phyloP scores from a whole-genome alignment of 441 rosid species.

The Populus tomentosa region DNA sequence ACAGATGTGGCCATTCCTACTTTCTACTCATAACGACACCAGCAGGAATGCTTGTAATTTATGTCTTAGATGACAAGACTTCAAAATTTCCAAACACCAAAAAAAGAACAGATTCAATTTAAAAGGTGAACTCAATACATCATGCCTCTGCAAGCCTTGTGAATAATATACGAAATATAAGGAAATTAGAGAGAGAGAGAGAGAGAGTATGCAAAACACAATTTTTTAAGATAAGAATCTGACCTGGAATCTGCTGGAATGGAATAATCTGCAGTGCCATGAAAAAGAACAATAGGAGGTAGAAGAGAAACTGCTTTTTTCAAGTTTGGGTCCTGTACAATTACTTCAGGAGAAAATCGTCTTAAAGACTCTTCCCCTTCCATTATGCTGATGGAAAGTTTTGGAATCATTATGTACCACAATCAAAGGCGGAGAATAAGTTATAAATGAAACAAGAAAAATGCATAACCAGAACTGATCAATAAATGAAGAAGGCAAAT shows the following conservation, averaged over 20 bases:
- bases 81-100: not conserved
- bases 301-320: constrained; percentile 56
- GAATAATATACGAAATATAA: not conserved
- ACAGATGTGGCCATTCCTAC: not conserved
- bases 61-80: not conserved
- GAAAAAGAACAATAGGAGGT: constrained; percentile 76
- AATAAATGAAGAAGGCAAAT: not conserved
- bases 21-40: not conserved
- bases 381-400: constrained; percentile 64
- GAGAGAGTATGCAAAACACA: not conserved
- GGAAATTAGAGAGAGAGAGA: not conserved
- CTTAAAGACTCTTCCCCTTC: constrained; percentile 82
- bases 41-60: not conserved
- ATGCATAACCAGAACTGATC: not conserved
- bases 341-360: constrained; percentile 78
- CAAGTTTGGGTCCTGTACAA: constrained; percentile 57
- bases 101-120: not conserved
- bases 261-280: constrained; percentile 92
- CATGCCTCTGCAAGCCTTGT: not conserved
- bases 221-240: constrained; percentile 18
- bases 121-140: not conserved
- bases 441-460: not conserved
- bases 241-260: constrained; percentile 91
- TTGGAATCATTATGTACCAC: constrained; percentile 6
- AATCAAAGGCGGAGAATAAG: not conserved